phyloP scores from a whole-genome alignment of 2,329 filamentous ascomycete genomes.

The Paecilomyces sp. region DNA sequence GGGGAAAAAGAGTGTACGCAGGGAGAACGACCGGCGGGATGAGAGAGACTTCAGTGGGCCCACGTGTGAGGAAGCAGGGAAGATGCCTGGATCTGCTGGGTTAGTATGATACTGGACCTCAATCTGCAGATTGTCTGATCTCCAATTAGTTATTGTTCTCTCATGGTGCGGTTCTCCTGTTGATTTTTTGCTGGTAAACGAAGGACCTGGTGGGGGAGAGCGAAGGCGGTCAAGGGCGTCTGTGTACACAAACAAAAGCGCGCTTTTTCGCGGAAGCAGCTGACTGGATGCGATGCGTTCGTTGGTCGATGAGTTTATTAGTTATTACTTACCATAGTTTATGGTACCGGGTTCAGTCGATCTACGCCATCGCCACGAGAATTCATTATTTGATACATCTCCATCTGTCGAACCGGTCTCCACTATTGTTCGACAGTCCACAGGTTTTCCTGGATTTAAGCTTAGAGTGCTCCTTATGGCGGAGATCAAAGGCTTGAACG shows the following conservation, averaged over 20 bases:
- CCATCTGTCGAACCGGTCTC: neutral
- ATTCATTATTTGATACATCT: no score
- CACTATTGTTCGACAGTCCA: neutral
- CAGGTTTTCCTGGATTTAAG: neutral
- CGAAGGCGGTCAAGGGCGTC: slow-evolving; percentile 35
- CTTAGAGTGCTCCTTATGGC: slow-evolving; percentile 14
- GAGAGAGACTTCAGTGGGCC: neutral
- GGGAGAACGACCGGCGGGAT: slow-evolving; percentile 20
- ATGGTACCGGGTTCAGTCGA: neutral
- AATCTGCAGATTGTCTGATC: neutral
- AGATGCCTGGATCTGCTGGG: neutral
- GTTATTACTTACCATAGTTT: no score
- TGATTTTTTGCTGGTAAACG: slow-evolving; percentile 23
- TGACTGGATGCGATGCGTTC: slow-evolving; percentile 1
- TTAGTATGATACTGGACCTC: neutral
- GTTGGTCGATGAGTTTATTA: no score
- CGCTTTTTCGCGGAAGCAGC: slow-evolving; percentile 8
- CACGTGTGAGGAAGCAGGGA: neutral
- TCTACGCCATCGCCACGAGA: neutral
- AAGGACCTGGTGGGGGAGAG: slow-evolving; percentile 9
- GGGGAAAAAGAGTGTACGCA: slow-evolving; percentile 11
- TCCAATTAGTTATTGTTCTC: neutral
- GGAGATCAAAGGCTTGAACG: slow-evolving; percentile 50
- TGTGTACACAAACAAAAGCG: slow-evolving; percentile 30
- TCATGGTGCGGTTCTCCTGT: neutral